Evolutionary conservation across 495 filamentous ascomycete genomes (phyloP).

Genomic region (Tuber borchii): DNA sequence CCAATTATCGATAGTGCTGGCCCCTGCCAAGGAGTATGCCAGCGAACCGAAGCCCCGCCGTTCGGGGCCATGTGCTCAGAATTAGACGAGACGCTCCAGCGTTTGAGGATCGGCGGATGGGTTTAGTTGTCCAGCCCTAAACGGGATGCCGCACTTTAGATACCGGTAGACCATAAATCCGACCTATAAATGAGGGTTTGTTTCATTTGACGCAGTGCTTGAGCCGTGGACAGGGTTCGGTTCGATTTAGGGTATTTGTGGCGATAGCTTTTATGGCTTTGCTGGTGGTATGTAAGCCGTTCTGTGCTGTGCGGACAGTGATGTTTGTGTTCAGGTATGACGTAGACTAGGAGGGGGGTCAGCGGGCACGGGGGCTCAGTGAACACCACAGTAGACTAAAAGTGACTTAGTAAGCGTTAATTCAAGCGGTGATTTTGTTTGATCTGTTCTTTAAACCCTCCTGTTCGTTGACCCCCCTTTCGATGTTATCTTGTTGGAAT

Average conservation of each 20-base stretch:
- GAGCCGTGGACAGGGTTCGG: not conserved
- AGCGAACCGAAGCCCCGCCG: not conserved
- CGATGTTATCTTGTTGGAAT: not conserved
- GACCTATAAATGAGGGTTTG: not conserved
- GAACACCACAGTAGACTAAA: too few species aligned
- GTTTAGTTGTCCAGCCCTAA: not conserved
- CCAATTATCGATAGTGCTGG: not conserved
- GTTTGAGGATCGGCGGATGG: not conserved
- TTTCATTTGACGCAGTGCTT: not conserved
- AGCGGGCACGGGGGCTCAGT: too few species aligned
- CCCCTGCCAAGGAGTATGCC: not conserved
- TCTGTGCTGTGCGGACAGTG: not conserved
- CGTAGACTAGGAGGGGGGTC: too few species aligned
- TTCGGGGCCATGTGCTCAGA: not conserved
- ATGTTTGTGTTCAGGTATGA: not conserved
- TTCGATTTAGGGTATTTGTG: not conserved
- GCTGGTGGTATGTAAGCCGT: not conserved
- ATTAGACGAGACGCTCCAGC: not conserved
- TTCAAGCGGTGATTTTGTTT: too few species aligned
- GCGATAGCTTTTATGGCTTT: not conserved
- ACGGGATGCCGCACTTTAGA: not conserved
- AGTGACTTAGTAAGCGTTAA: too few species aligned
- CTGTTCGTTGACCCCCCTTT: too few species aligned
- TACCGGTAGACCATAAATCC: not conserved
- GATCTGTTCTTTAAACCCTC: too few species aligned